Percentiles rank a stretch among this genome's conserved stretches.
These are phyloP conservation scores for Ceratocystis harringtonii DNA, from an alignment of 2,329 filamentous ascomycete genomes.

Conservation along the genomic window DNA sequence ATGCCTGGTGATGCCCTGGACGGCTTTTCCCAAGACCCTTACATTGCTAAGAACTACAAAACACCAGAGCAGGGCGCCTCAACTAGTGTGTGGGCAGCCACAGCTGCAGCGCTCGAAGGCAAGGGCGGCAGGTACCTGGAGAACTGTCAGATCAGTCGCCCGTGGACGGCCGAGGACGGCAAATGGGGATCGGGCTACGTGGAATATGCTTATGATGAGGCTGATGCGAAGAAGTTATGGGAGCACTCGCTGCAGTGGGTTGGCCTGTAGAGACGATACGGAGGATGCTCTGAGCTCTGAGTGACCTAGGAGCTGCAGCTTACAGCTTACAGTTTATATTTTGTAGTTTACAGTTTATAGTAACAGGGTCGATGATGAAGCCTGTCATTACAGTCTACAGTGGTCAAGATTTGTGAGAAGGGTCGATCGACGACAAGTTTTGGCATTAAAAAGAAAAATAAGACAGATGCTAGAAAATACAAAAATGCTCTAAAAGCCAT, in stretches of 20 bases:
- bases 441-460: neutral
- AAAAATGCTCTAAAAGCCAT: too few species aligned
- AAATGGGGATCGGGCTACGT: neutral
- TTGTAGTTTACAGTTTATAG: too few species aligned
- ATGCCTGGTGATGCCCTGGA: slow-evolving; percentile 2
- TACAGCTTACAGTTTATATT: too few species aligned
- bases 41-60: neutral
- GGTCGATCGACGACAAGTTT: neutral
- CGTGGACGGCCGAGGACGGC: neutral
- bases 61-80: neutral
- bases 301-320: too few species aligned
- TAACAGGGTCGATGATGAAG: too few species aligned
- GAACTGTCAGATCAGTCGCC: slow-evolving; percentile 1
- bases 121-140: slow-evolving; percentile 1
- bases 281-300: too few species aligned
- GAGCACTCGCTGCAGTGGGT: slow-evolving; percentile 16
- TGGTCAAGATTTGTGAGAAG: neutral
- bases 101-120: neutral
- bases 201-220: slow-evolving; percentile 7
- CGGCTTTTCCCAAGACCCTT: neutral
- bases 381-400: neutral
- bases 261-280: neutral
- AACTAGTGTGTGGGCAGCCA: neutral
- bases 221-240: slow-evolving; percentile 19
- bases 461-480: neutral